These are phyloP conservation scores for Astrephomene gubernaculifera DNA, from an alignment of 139 green algal genomes.

Conservation along the genomic window DNA sequence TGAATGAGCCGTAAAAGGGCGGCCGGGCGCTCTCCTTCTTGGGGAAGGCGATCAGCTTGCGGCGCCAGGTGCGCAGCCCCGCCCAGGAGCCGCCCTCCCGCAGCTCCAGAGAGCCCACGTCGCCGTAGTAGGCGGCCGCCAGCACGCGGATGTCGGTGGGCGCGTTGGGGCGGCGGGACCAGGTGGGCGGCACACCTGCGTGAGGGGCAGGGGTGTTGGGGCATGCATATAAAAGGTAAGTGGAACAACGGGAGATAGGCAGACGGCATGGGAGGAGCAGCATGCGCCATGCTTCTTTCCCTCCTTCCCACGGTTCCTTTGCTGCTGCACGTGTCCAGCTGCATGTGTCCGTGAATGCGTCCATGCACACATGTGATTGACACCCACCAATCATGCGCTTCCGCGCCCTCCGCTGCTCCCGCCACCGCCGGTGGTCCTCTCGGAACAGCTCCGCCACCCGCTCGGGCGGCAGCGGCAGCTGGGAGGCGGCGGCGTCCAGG, in stretches of 20 bases:
- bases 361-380: no score
- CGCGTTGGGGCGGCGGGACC: constrained; percentile 54
- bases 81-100: no score
- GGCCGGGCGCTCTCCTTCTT: constrained; percentile 53
- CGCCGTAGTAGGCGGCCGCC: constrained; percentile 16
- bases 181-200: constrained; percentile 71
- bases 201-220: not conserved
- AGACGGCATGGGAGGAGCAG: no score
- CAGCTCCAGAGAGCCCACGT: not conserved
- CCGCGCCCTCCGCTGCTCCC: constrained; percentile 3
- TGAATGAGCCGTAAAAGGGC: constrained; percentile 72
- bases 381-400: constrained; percentile 17
- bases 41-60: constrained; percentile 64
- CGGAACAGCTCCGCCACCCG: constrained; percentile 1
- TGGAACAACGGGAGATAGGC: no score
- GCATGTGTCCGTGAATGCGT: not conserved
- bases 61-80: constrained; percentile 61
- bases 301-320: no score
- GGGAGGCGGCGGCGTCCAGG: not conserved
- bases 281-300: no score
- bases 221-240: no score
- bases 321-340: no score
- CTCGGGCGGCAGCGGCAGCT: not conserved
- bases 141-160: constrained; percentile 16
- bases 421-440: constrained; percentile 5